Base-by-base conservation (phyloP, 768 basidiomycete genomes). In the Suillus subalutaceus region DNA sequence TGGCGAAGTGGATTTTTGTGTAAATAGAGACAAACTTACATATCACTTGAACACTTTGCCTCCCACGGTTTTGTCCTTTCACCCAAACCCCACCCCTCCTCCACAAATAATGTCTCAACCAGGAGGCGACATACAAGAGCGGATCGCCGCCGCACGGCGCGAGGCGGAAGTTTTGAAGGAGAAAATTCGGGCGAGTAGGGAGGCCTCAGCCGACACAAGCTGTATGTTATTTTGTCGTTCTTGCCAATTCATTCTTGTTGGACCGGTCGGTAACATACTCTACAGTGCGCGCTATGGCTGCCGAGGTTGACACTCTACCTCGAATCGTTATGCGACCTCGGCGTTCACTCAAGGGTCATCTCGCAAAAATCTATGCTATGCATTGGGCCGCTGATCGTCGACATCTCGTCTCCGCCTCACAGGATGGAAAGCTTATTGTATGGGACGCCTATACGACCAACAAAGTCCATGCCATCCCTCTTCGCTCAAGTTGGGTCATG, bases 371-470 rank as follows among this genome's bases (percentile, higher is more conserved):
- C 75, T 99, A 99, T 78, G 97, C 97, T 58, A 97, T 99, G 93
- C 97, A 99, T 79, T 99, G 97, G 97, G 92, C 97, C 41, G 90
- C 92, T 62, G 97, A 99, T 83, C 88, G 95, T 74, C 86, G 97
- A 73, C 97, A 99, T 83, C 88, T 99, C 67, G 97, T 99, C 43
- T 99, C 97, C 18, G 97, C 97, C n/a, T 99, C 97, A 3, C 97
- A 99, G 78, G 97, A 99, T 76, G 97, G 97, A 63, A 99, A 99
- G 79, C 88, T 99, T 66, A 99, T 99, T 76, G 97, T 99, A 63
- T 99, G 97, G 97, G 97, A 99, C 79, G 97, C 97, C 61, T 99
- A 99, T 80, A 99, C 97, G n/a, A 97, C 96, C 66, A 99, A 99
- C 87, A 99, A 99, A 84, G 97, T 99, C 67, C 97, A 99, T 75